phyloP scores from a whole-genome alignment of 163 green algal genomes.

The Scenedesmus sp. region DNA sequence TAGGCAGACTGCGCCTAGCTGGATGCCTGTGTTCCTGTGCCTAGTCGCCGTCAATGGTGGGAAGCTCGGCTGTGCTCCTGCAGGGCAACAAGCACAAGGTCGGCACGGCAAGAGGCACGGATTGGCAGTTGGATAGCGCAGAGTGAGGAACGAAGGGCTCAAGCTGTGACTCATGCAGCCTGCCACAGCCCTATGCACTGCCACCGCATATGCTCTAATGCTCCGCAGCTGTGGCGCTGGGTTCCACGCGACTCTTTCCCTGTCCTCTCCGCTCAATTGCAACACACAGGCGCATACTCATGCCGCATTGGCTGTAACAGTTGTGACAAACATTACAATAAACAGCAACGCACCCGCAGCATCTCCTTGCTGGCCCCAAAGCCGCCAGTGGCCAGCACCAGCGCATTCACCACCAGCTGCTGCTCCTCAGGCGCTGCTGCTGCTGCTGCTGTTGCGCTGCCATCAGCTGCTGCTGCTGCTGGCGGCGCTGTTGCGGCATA shows the following conservation, averaged over 20 bases:
- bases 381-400: conserved; percentile 83
- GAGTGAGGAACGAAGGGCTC: no score
- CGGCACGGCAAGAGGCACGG: no score
- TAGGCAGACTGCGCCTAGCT: conserved; percentile 63
- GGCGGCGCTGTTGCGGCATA: not conserved
- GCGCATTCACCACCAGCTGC: conserved; percentile 48
- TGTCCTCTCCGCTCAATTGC: no score
- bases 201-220: no score
- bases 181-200: no score
- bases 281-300: not conserved
- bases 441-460: not conserved
- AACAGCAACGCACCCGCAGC: conserved; percentile 54
- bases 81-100: not conserved
- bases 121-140: no score
- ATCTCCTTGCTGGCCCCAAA: conserved; percentile 76
- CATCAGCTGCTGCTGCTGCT: not conserved
- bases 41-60: conserved; percentile 90
- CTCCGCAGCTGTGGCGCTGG: no score
- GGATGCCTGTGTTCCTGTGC: conserved; percentile 82
- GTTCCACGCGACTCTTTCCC: no score
- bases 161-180: no score
- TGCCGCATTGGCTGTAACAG: not conserved
- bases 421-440: not conserved
- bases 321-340: not conserved
- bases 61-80: conserved; percentile 58